Conservation (phyloP, 2,329 filamentous ascomycete species). For the Tolypocladium inflatum region DNA sequence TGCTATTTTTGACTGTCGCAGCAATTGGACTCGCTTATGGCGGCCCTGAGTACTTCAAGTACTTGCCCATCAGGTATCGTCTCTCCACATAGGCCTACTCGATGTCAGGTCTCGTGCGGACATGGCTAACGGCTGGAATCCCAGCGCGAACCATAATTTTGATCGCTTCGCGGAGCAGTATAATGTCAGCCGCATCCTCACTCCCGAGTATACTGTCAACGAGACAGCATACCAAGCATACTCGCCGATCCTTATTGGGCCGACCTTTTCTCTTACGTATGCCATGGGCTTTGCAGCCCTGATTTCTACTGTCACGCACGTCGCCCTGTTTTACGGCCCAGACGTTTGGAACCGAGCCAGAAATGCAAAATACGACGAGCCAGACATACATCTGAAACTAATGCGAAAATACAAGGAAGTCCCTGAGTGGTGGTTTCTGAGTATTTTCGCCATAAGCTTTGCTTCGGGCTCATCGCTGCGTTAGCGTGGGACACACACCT, state of each 20-base stretch:
- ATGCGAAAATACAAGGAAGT: conserved; percentile 47
- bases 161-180: conserved; percentile 50
- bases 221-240: conserved; percentile 46
- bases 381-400: conserved; percentile 42
- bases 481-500: conserved; percentile 29
- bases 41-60: conserved; percentile 40
- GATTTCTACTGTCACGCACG: conserved; percentile 41
- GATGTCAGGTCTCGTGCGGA: neutral
- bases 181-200: conserved; percentile 46
- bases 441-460: conserved; percentile 36
- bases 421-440: conserved; percentile 48
- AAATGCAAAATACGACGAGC: conserved; percentile 26
- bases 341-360: conserved; percentile 30
- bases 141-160: conserved; percentile 43
- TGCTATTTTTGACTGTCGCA: conserved; percentile 39
- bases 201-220: conserved; percentile 40
- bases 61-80: conserved; percentile 35
- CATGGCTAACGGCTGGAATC: conserved; percentile 5
- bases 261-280: conserved; percentile 45
- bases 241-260: conserved; percentile 43
- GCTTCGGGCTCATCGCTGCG: conserved; percentile 27
- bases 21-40: conserved; percentile 44
- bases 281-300: conserved; percentile 49
- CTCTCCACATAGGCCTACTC: neutral
- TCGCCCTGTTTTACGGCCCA: conserved; percentile 39